Evolutionary conservation across 192 early-diverging fungal genomes (phyloP).

Genomic region (Coemansia aciculifera): DNA sequence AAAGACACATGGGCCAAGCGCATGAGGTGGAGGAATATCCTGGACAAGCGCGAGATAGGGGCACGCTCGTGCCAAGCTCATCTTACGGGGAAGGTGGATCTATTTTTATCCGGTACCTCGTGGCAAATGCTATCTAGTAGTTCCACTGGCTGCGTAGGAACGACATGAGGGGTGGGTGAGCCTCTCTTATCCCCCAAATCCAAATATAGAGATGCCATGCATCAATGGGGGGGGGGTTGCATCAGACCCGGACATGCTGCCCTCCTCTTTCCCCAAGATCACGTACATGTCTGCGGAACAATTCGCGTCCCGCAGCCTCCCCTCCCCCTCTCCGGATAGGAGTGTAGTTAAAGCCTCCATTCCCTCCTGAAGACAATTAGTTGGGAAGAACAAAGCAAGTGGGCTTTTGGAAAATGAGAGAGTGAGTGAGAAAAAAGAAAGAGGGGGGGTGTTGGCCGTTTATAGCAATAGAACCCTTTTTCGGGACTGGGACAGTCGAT

Average conservation of each 20-base stretch:
- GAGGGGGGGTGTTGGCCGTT: not conserved
- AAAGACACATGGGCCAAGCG: not conserved
- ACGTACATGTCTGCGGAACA: slow-evolving; percentile 14
- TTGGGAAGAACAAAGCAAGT: slow-evolving; percentile 1
- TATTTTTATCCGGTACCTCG: not conserved
- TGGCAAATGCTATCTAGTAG: not conserved
- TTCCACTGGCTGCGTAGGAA: slow-evolving; percentile 4
- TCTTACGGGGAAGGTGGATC: not conserved
- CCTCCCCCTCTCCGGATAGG: not conserved
- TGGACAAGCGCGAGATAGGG: not conserved
- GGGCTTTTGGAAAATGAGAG: not conserved
- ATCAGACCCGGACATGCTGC: slow-evolving; percentile 8
- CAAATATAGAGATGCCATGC: slow-evolving; percentile 11
- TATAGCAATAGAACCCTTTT: slow-evolving; percentile 6
- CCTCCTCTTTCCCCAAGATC: slow-evolving; percentile 11
- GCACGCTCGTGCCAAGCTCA: not conserved
- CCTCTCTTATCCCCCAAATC: slow-evolving; percentile 3
- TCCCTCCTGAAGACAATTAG: not conserved
- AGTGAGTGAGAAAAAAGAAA: not conserved
- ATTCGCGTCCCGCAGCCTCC: slow-evolving; percentile 1
- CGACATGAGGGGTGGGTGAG: not conserved
- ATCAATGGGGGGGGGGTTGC: slow-evolving; percentile 2
- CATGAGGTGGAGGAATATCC: not conserved
- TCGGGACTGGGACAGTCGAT: slow-evolving; percentile 9
- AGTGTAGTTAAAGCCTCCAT: not conserved